phyloP scores from a whole-genome alignment of 2,329 filamentous ascomycete genomes.

The Fusarium sp. region DNA sequence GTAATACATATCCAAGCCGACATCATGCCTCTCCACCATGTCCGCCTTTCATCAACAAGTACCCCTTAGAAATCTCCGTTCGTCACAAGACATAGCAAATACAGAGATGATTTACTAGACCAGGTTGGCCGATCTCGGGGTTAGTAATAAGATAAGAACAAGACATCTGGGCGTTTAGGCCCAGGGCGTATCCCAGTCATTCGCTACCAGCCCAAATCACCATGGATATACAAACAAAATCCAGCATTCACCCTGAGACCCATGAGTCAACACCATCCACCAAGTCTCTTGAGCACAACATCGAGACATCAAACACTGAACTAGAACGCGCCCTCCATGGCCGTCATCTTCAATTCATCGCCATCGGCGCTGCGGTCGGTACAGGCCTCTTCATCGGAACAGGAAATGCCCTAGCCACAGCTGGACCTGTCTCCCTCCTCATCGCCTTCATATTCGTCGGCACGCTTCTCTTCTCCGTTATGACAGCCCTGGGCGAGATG shows the following conservation, averaged over 20 bases:
- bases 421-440: conserved; percentile 28
- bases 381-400: conserved; percentile 71
- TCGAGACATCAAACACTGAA: conserved; percentile 58
- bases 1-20: conserved; percentile 15
- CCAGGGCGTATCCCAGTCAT: fast-evolving
- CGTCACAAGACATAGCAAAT: not conserved
- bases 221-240: conserved; percentile 33
- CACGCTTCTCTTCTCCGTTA: conserved; percentile 19
- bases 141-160: not conserved
- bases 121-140: not conserved
- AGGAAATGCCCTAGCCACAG: conserved; percentile 21
- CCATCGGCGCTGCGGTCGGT: conserved; percentile 66
- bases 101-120: no score
- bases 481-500: conserved; percentile 64
- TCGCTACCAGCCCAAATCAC: not conserved
- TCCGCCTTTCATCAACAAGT: conserved; percentile 37
- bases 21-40: conserved; percentile 14
- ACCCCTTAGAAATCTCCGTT: not conserved
- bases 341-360: conserved; percentile 71
- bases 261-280: conserved; percentile 21
- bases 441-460: conserved; percentile 34
- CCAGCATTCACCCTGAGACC: not conserved
- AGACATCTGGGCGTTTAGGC: fast-evolving
- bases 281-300: conserved; percentile 51
- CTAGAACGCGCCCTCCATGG: conserved; percentile 70